A percentile compares a stretch with the other conserved stretches of the same genome.
Conservation (phyloP, 805 yeast species). For the Yarrowia yakushimensis region DNA sequence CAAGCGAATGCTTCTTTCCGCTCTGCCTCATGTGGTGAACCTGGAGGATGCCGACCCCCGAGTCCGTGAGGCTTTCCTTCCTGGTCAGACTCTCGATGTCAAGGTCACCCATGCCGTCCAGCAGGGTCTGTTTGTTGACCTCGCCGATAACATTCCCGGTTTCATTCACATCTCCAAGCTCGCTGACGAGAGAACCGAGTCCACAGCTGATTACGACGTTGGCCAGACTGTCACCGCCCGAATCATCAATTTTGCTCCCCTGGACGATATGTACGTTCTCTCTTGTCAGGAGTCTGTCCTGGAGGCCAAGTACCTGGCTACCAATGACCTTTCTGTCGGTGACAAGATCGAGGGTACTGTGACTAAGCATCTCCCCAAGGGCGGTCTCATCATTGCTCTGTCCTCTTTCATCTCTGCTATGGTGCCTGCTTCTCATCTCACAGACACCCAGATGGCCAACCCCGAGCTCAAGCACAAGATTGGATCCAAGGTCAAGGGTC, state of each 20-base stretch:
- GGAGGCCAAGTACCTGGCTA: constrained; percentile 60
- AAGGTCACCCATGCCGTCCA: constrained; percentile 52
- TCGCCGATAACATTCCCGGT: constrained; percentile 57
- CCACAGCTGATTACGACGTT: constrained; percentile 43
- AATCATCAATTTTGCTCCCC: constrained; percentile 61
- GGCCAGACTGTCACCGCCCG: constrained; percentile 76
- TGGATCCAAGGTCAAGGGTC: constrained; percentile 74
- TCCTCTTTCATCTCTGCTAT: constrained; percentile 62
- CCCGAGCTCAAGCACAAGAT: constrained; percentile 91
- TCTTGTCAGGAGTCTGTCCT: constrained; percentile 66
- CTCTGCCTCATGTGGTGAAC: constrained; percentile 51
- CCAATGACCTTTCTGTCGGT: constrained; percentile 75
- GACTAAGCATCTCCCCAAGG: constrained; percentile 52
- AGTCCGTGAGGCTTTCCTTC: constrained; percentile 57
- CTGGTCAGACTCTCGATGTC: constrained; percentile 61
- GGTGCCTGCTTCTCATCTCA: constrained; percentile 71
- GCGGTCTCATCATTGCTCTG: constrained; percentile 65
- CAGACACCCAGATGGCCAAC: constrained; percentile 77
- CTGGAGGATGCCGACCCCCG: constrained; percentile 42
- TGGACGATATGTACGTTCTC: constrained; percentile 65
- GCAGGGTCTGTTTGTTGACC: constrained; percentile 39
- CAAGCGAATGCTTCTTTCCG: constrained; percentile 62
- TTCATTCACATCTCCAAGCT: constrained; percentile 76
- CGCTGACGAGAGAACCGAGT: constrained; percentile 38
- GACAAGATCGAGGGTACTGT: constrained; percentile 54